A percentile compares a stretch with the other conserved stretches of the same genome.
phyloP scores from a whole-genome alignment of 2,329 filamentous ascomycete genomes.

The Chaetomium sp. region DNA sequence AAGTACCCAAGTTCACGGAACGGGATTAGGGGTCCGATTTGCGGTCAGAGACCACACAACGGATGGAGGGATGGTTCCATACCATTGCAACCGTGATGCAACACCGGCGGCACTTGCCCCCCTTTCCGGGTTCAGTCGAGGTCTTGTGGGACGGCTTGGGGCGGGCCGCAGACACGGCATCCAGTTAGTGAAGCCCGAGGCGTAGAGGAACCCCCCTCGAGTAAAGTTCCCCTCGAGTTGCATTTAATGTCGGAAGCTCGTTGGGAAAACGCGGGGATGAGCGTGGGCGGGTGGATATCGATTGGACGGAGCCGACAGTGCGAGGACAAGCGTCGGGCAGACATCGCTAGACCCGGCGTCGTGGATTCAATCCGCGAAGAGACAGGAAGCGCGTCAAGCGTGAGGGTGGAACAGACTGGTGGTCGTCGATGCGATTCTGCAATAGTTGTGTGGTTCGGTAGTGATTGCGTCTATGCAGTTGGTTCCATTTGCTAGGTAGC shows the following conservation, averaged over 20 bases:
- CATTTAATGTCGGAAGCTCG: background rate
- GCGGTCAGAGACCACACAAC: constrained; percentile 19
- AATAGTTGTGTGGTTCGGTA: background rate
- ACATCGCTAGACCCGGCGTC: background rate
- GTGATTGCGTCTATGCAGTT: constrained; percentile 10
- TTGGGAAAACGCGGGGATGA: background rate
- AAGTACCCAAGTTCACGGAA: background rate
- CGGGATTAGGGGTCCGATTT: background rate
- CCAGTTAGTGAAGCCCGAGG: background rate
- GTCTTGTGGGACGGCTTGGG: constrained; percentile 8
- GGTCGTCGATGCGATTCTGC: background rate
- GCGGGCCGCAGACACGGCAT: background rate
- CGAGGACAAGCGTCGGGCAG: background rate
- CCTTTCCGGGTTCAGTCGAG: background rate
- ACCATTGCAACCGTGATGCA: constrained; percentile 1
- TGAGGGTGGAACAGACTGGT: background rate
- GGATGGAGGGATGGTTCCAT: no score
- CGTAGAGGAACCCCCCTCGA: constrained; percentile 2
- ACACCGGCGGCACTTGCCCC: constrained; percentile 5
- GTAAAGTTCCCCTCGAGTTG: background rate
- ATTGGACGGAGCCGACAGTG: background rate
- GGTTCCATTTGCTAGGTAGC: background rate
- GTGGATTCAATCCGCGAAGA: background rate
- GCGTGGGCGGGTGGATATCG: background rate
- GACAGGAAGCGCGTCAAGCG: constrained; percentile 14